A percentile compares a stretch with the other conserved stretches of the same genome.
Evolutionary conservation across 106 monocot species (phyloP).

Genomic region (Dendrobium officinale): DNA sequence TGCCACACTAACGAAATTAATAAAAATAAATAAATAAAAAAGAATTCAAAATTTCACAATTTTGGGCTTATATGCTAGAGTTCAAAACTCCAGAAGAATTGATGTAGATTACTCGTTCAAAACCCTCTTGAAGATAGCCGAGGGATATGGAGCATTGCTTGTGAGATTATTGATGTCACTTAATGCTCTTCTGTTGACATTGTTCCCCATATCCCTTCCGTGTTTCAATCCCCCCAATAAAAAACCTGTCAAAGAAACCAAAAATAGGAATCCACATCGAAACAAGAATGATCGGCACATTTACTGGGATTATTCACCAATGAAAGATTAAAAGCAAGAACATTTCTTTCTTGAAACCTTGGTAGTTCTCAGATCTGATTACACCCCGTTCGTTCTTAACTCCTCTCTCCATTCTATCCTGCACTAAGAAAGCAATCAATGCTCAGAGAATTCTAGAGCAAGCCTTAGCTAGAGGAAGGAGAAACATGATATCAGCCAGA

Average conservation of each 20-base stretch:
- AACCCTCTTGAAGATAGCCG: slow-evolving; percentile 39
- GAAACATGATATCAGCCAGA: background rate
- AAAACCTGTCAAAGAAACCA: slow-evolving; percentile 1
- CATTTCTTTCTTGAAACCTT: slow-evolving; percentile 6
- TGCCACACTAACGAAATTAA: slow-evolving; percentile 30
- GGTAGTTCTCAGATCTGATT: slow-evolving; percentile 7
- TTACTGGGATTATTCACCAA: background rate
- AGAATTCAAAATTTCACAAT: background rate
- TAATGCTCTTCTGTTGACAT: slow-evolving; percentile 46
- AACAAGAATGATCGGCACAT: background rate
- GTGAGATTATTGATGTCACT: slow-evolving; percentile 68
- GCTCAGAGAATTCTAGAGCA: background rate
- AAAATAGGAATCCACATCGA: background rate
- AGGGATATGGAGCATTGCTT: slow-evolving; percentile 27
- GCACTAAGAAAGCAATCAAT: background rate
- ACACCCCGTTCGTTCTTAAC: background rate
- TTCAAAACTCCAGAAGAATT: background rate
- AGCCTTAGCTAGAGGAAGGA: background rate
- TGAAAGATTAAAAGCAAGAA: background rate
- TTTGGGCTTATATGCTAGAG: background rate
- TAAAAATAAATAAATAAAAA: background rate
- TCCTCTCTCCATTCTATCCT: background rate
- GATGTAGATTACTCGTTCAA: slow-evolving; percentile 35
- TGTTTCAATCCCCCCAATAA: background rate
- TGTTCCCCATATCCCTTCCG: slow-evolving; percentile 25